A percentile compares a stretch with the other conserved stretches of the same genome.
Conservation (phyloP, 2,329 filamentous ascomycete species). For the Cercospora berteroae region DNA sequence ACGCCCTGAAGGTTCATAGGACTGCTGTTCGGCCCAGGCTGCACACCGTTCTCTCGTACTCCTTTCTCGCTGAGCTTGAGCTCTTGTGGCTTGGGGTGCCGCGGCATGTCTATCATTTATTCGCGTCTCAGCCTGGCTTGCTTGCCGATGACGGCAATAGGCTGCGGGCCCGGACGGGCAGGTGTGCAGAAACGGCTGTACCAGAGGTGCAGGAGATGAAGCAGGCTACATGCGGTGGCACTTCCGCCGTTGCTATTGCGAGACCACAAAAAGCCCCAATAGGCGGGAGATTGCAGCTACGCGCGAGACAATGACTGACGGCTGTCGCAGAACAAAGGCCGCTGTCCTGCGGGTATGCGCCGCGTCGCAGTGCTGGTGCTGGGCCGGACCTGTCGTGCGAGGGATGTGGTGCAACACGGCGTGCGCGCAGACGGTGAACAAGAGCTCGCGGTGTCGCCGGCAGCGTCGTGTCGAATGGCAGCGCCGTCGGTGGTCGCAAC, state of each 20-base stretch:
- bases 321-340: constrained; percentile 24
- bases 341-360: constrained; percentile 11
- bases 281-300: constrained; percentile 26
- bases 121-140: constrained; percentile 10
- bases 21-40: constrained; percentile 32
- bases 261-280: constrained; percentile 20
- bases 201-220: constrained; percentile 26
- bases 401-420: neutral
- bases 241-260: constrained; percentile 18
- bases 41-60: constrained; percentile 17
- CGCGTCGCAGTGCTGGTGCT: constrained; percentile 6
- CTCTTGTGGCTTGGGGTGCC: constrained; percentile 33
- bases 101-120: constrained; percentile 31
- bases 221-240: constrained; percentile 23
- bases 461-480: constrained; percentile 6
- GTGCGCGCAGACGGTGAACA: constrained; percentile 10
- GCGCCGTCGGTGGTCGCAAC: constrained; percentile 3
- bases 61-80: constrained; percentile 32
- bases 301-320: constrained; percentile 27
- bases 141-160: constrained; percentile 26
- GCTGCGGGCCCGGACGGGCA: constrained; percentile 24
- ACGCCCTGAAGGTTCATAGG: constrained; percentile 39
- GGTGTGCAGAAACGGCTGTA: constrained; percentile 21
- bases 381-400: constrained; percentile 15
- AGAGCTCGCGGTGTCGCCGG: constrained; percentile 8